Base-by-base conservation (phyloP, 116 monocot genomes). In the Zostera marina region DNA sequence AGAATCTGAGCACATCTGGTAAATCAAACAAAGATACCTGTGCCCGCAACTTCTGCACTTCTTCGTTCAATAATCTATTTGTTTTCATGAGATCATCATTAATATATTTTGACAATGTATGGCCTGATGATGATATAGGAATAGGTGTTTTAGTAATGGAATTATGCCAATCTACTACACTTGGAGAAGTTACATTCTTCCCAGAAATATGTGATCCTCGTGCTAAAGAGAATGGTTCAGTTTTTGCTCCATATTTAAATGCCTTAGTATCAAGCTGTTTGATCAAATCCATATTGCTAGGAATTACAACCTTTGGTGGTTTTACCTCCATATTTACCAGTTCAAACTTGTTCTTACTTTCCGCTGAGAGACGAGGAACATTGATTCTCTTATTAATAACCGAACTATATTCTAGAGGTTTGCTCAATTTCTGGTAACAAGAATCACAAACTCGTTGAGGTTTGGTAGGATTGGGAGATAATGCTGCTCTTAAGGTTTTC, bases 391-490 rank as follows among this genome's bases (percentile, higher is more conserved):
- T 76, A 46, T 52, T 69, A 64, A 59, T 41, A n/a, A 1, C 52
- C 21, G 26, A 47, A 61, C 76, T 59, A 70, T 41, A 17, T 53
- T 83, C 82, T 56, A 54, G 9, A 16, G 61, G 69, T 68, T 83
- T 88, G 60, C 52, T 81, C 53, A 88, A 64, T 73, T 88, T 88
- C 44, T 74, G 38, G 70, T 72, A 80, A 63, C 88, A 88, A 2
- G 83, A 88, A 77, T 88, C 88, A 70, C 88, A 88, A 41, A 88
- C 88, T 26, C 83, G 72, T 42, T 82, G 72, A 3, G 76, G 72
- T 46, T 82, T 87, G 24, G 71, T 72, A 24, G 82, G 87, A 63
- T 82, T 82, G 60, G 87, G 87, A 68, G 82, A 52, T 41, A 87
- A 63, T 32, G 82, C 74, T 52, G 87, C 87, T 60, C 69, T 66